These are phyloP conservation scores for Quambalaria eucalypti DNA, from an alignment of 1,284 basidiomycete genomes.

Conservation along the genomic window DNA sequence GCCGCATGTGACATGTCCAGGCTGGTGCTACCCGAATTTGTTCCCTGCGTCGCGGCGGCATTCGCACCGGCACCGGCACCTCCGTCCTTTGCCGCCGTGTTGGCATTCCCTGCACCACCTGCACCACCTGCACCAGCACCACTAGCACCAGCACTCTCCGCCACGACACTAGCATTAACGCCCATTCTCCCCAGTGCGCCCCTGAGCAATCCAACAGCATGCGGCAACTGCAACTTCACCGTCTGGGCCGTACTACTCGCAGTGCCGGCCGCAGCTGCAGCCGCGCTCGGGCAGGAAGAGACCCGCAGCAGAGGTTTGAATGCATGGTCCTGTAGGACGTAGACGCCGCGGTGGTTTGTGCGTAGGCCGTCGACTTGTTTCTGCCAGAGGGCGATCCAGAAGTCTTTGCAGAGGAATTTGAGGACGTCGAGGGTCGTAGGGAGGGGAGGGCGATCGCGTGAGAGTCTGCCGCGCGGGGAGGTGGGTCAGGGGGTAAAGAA, in stretches of 20 bases:
- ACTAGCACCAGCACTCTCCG: slow-evolving; percentile 13
- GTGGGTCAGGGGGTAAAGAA: neutral
- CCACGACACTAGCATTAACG: slow-evolving; percentile 27
- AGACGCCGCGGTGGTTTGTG: slow-evolving; percentile 87
- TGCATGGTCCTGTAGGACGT: slow-evolving; percentile 80
- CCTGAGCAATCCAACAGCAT: slow-evolving; percentile 27
- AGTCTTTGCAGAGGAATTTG: slow-evolving; percentile 91
- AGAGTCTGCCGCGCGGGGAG: slow-evolving; percentile 49
- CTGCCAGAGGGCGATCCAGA: slow-evolving; percentile 79
- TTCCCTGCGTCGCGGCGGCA: no score
- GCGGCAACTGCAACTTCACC: slow-evolving; percentile 21
- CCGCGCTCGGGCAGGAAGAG: no score
- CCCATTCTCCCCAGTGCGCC: slow-evolving; percentile 30
- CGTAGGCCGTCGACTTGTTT: slow-evolving; percentile 91
- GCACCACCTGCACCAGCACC: slow-evolving; percentile 18
- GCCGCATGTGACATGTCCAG: no score
- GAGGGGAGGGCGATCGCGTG: slow-evolving; percentile 65
- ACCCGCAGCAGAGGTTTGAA: slow-evolving; percentile 74
- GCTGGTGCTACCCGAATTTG: no score
- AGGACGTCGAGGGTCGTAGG: slow-evolving; percentile 76
- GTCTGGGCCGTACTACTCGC: neutral
- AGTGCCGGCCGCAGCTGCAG: slow-evolving; percentile 45
- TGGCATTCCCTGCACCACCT: no score
- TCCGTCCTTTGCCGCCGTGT: slow-evolving; percentile 3
- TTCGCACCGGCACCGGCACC: no score